These are phyloP conservation scores for Pythium vanterpoolii DNA, from an alignment of 352 stramenopile genomes.

Conservation along the genomic window DNA sequence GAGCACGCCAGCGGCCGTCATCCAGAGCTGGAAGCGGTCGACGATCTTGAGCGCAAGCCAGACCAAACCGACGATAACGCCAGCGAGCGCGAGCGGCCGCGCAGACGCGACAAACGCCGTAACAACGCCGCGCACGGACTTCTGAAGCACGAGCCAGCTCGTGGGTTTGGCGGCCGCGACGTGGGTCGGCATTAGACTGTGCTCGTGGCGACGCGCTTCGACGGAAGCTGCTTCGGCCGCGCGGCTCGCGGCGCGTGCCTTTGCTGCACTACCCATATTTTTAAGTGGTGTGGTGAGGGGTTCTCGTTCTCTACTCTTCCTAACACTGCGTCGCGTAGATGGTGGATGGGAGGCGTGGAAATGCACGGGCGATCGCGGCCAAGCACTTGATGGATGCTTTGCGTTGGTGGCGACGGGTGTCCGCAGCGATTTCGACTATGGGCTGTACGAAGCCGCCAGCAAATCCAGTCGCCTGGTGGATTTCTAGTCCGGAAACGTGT, in stretches of 20 bases:
- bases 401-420: not conserved
- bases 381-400: constrained; percentile 3
- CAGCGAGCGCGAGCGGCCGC: constrained; percentile 25
- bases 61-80: constrained; percentile 41
- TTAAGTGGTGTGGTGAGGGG: not conserved
- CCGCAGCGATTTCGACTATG: constrained; percentile 7
- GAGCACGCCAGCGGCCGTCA: constrained; percentile 53
- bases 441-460: not conserved
- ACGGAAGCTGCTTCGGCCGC: constrained; percentile 3
- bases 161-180: constrained; percentile 4
- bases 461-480: too few relatives aligned
- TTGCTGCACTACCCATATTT: constrained; percentile 16
- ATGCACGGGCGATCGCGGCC: not conserved
- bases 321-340: not conserved
- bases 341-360: not conserved
- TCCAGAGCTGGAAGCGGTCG: constrained; percentile 60
- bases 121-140: constrained; percentile 24
- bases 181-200: constrained; percentile 20
- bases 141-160: constrained; percentile 18
- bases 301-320: not conserved
- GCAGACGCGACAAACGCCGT: constrained; percentile 25
- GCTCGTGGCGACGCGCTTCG: constrained; percentile 10
- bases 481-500: not conserved
- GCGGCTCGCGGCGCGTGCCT: constrained; percentile 10
- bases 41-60: constrained; percentile 45